Conservation (phyloP, 768 basidiomycete genomes). For the Boletales sp. region DNA sequence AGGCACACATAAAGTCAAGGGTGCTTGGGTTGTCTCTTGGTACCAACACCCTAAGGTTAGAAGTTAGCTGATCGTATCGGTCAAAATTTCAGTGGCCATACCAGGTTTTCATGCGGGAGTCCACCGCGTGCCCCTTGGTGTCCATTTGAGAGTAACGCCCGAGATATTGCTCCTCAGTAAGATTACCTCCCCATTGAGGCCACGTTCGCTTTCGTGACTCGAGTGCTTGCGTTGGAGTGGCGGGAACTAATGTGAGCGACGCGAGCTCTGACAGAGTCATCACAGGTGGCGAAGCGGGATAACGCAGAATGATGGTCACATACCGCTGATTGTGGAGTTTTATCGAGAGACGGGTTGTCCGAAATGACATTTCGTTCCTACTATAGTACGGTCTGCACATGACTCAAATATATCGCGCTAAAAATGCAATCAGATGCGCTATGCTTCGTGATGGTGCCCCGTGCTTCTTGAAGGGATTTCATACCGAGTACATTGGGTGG, state of each 20-base stretch:
- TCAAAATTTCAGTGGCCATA: constrained; percentile 17
- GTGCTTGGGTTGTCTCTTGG: constrained; percentile 47
- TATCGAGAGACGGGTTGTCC: background rate
- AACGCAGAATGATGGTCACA: background rate
- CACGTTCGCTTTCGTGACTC: constrained; percentile 39
- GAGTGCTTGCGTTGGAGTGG: constrained; percentile 43
- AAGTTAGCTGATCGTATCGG: background rate
- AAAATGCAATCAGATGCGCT: too few species aligned
- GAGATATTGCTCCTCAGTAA: constrained; percentile 45
- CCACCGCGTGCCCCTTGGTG: constrained; percentile 38
- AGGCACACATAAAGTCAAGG: constrained; percentile 55
- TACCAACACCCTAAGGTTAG: constrained; percentile 50
- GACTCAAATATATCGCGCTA: too few species aligned
- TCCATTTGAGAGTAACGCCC: constrained; percentile 40
- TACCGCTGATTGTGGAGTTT: background rate
- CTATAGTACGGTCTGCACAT: background rate
- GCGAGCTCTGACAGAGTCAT: constrained; percentile 14
- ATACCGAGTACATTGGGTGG: too few species aligned
- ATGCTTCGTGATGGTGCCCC: too few species aligned
- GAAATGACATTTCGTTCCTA: background rate
- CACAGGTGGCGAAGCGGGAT: background rate
- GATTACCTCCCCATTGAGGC: constrained; percentile 41
- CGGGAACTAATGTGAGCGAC: constrained; percentile 42
- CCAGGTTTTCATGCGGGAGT: constrained; percentile 52
- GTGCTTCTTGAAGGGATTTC: too few species aligned